phyloP scores from a whole-genome alignment of 2,329 filamentous ascomycete species.

The Fonsecaea multimorphosa region DNA sequence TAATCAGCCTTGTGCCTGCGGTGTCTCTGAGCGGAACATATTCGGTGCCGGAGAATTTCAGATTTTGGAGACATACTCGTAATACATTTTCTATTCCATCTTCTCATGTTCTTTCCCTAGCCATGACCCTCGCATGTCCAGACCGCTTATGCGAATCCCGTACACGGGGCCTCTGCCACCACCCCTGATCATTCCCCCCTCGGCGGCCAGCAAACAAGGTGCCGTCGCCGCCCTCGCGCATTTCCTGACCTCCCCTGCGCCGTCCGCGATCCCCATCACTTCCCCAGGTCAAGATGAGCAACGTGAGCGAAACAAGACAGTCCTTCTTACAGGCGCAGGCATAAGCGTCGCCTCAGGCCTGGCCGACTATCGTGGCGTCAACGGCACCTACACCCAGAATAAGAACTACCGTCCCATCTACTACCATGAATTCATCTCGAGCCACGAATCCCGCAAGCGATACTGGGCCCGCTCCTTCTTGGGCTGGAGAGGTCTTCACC shows the following conservation, averaged over 20 bases:
- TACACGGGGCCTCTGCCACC: conserved; percentile 83
- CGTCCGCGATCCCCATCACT: conserved; percentile 42
- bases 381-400: conserved; percentile 92
- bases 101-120: conserved; percentile 15
- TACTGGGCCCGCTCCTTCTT: conserved; percentile 97
- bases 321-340: conserved; percentile 80
- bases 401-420: conserved; percentile 90
- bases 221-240: conserved; percentile 77
- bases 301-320: conserved; percentile 49
- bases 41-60: not conserved
- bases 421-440: conserved; percentile 83
- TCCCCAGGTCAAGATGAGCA: conserved; percentile 55
- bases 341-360: conserved; percentile 92
- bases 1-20: too few relatives aligned
- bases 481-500: conserved; percentile 83
- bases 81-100: conserved; percentile 1
- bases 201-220: conserved; percentile 71
- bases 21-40: too few relatives aligned
- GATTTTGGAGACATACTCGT: not conserved
- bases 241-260: conserved; percentile 68
- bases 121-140: conserved; percentile 63
- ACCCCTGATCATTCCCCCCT: conserved; percentile 74
- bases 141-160: conserved; percentile 82
- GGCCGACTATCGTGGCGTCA: conserved; percentile 86
- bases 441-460: conserved; percentile 82